Percentiles rank a stretch among this genome's conserved stretches.
These are phyloP conservation scores for Physaria fendleri DNA, from an alignment of 345 rosid genomes.

Conservation along the genomic window DNA sequence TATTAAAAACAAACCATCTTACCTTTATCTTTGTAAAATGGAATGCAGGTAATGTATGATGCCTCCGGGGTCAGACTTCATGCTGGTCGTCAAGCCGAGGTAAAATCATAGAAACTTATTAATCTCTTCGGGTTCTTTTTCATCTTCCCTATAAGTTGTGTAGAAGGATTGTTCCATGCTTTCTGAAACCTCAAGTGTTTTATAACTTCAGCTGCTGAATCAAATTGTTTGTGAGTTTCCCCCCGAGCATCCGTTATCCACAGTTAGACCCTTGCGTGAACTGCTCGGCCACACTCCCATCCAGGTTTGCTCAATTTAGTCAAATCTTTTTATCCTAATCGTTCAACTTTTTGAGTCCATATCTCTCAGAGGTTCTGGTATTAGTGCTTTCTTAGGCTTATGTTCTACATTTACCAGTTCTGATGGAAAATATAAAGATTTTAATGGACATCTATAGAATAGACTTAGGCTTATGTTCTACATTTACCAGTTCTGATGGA, in stretches of 20 bases:
- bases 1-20: not conserved
- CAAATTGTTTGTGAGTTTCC: conserved; percentile 98
- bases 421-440: too few relatives aligned
- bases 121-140: not conserved
- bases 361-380: not conserved
- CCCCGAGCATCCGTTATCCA: conserved; percentile 88
- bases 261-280: conserved; percentile 80
- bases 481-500: too few relatives aligned
- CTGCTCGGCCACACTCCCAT: conserved; percentile 93
- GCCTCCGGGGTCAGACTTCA: conserved; percentile 93
- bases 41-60: conserved; percentile 88
- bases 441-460: too few relatives aligned
- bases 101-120: conserved; percentile 23
- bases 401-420: too few relatives aligned
- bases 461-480: too few relatives aligned
- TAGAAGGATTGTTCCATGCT: not conserved
- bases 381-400: too few relatives aligned
- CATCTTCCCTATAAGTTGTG: not conserved
- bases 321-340: too few relatives aligned
- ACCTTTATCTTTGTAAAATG: not conserved
- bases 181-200: not conserved
- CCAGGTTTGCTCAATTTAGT: conserved; percentile 63
- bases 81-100: conserved; percentile 99
- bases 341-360: not conserved
- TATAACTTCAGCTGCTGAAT: conserved; percentile 64